Evolutionary conservation across 2,329 filamentous ascomycete genomes (phyloP).

Genomic region (Ophiostoma ulmi): DNA sequence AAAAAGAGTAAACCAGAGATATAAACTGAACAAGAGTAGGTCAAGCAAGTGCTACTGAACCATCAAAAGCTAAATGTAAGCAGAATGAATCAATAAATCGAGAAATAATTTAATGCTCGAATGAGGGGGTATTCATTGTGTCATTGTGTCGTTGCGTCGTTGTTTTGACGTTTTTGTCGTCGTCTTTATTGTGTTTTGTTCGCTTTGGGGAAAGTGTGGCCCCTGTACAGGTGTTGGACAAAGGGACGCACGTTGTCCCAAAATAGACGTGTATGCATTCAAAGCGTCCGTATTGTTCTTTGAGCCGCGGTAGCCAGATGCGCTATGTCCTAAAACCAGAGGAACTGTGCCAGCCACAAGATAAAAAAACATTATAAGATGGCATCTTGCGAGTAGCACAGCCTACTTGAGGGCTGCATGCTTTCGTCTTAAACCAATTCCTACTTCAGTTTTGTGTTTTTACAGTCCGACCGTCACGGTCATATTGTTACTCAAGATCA

Average conservation of each 20-base stretch:
- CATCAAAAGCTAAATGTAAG: background rate
- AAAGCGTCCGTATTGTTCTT: background rate
- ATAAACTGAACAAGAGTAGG: background rate
- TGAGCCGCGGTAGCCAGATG: background rate
- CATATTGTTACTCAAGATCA: slow-evolving; percentile 86
- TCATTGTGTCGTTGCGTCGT: background rate
- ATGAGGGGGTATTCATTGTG: slow-evolving; percentile 2
- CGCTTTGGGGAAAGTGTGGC: background rate
- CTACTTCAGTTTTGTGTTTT: too few relatives aligned
- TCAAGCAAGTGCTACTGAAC: background rate
- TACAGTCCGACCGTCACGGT: slow-evolving; percentile 74
- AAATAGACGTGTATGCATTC: slow-evolving; percentile 1
- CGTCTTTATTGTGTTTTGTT: slow-evolving; percentile 7
- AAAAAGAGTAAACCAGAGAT: background rate
- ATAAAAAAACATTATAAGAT: background rate
- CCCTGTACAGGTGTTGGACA: background rate
- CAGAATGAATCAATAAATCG: background rate
- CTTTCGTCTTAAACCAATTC: background rate
- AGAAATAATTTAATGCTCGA: background rate
- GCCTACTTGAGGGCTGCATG: background rate
- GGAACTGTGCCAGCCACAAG: background rate
- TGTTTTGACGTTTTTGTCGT: slow-evolving; percentile 9
- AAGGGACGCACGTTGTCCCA: background rate
- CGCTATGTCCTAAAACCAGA: background rate
- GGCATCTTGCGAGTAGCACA: background rate